These are phyloP conservation scores for Haematococcus sp. DNA, from an alignment of 139 green algal genomes.

Conservation along the genomic window DNA sequence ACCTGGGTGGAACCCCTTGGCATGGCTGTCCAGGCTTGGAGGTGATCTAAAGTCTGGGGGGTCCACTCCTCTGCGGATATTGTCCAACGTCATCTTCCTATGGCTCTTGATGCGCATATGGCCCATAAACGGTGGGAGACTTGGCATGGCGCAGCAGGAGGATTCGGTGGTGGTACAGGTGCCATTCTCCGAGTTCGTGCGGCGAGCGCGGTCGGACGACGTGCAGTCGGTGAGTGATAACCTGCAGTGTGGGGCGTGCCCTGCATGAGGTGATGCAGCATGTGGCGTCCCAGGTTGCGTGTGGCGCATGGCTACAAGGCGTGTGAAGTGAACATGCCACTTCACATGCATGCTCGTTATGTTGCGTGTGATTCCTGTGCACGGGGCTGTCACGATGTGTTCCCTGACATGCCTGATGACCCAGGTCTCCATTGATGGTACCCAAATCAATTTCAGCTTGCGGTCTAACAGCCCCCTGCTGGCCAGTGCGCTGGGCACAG, in stretches of 20 bases:
- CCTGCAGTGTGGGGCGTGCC: too few species aligned
- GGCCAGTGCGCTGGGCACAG: constrained; percentile 4
- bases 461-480: constrained; percentile 11
- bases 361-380: too few species aligned
- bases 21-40: too few species aligned
- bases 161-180: constrained; percentile 24
- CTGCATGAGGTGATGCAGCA: too few species aligned
- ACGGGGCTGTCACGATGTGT: too few species aligned
- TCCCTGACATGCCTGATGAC: neutral
- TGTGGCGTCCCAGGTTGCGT: too few species aligned
- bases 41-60: too few species aligned
- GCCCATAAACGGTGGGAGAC: neutral
- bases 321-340: too few species aligned
- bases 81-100: neutral
- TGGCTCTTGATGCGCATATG: neutral
- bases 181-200: constrained; percentile 77
- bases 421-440: neutral
- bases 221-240: constrained; percentile 51
- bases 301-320: too few species aligned
- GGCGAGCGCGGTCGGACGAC: constrained; percentile 62
- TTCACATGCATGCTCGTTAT: too few species aligned
- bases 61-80: neutral
- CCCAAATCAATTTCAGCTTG: constrained; percentile 14
- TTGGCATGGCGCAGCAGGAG: neutral
- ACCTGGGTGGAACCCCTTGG: too few species aligned